Percentiles rank a stretch among this genome's conserved stretches.
These are phyloP conservation scores for Tetramitus jugosus DNA, from an alignment of 208 protist species.

Conservation along the genomic window DNA sequence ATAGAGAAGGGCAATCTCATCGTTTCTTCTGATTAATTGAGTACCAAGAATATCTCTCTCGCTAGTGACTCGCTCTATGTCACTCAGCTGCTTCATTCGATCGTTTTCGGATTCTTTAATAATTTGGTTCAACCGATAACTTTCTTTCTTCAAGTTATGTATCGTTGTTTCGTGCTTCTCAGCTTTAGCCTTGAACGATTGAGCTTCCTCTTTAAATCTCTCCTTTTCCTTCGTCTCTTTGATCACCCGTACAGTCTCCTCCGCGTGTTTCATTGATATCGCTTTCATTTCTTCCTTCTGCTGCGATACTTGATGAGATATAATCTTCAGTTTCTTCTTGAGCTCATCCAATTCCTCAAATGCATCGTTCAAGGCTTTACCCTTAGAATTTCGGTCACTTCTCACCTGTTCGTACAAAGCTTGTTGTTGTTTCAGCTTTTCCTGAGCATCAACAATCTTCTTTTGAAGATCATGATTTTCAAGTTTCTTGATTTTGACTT, in stretches of 20 bases:
- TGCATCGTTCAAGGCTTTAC: conserved; percentile 87
- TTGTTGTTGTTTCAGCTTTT: conserved; percentile 90
- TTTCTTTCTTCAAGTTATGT: conserved; percentile 50
- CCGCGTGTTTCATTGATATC: conserved; percentile 78
- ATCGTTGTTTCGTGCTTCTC: conserved; percentile 8
- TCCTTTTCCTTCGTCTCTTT: conserved; percentile 60
- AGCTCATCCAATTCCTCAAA: conserved; percentile 86
- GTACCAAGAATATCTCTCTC: conserved; percentile 90
- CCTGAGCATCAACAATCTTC: conserved; percentile 66
- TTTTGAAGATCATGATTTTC: conserved; percentile 73
- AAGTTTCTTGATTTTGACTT: conserved; percentile 70
- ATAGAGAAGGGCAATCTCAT: conserved; percentile 90
- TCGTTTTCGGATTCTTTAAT: conserved; percentile 51
- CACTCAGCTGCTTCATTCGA: conserved; percentile 66
- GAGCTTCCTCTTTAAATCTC: conserved; percentile 42
- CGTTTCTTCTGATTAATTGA: conserved; percentile 91
- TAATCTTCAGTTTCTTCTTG: conserved; percentile 77
- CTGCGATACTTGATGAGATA: conserved; percentile 81
- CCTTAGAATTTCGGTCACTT: conserved; percentile 86
- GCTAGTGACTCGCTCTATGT: conserved; percentile 77
- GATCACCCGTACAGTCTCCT: conserved; percentile 64
- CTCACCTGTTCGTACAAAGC: conserved; percentile 88
- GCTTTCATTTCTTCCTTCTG: conserved; percentile 85
- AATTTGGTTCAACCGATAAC: conserved; percentile 82
- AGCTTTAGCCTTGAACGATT: conserved; percentile 38